Evolutionary conservation across 208 protist species (phyloP).

Genomic region (Wallacemonas collosoma): DNA sequence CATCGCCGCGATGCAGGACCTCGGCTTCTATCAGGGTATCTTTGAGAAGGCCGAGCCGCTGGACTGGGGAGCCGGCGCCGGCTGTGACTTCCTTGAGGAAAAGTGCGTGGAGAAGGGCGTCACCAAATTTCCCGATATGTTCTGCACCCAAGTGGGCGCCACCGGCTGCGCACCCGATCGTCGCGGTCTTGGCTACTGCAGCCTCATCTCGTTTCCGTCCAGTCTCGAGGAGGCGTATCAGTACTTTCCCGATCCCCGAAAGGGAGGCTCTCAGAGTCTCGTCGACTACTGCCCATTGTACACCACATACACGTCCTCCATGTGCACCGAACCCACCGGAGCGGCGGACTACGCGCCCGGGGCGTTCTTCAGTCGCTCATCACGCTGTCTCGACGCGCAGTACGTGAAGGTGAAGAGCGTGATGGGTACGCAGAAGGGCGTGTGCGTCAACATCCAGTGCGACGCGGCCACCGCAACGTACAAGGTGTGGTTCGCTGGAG

Average conservation of each 20-base stretch:
- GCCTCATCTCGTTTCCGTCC: not conserved
- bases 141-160: slow-evolving; percentile 20
- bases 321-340: slow-evolving; percentile 10
- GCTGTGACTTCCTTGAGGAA: slow-evolving; percentile 27
- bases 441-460: slow-evolving; percentile 17
- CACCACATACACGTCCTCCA: not conserved
- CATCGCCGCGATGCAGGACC: slow-evolving; percentile 35
- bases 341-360: not conserved
- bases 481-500: slow-evolving; percentile 13
- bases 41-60: slow-evolving; percentile 31
- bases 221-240: not conserved
- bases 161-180: slow-evolving; percentile 29
- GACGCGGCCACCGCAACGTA: slow-evolving; percentile 4
- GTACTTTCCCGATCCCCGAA: slow-evolving; percentile 13
- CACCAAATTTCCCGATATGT: slow-evolving; percentile 28
- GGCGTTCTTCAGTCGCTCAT: slow-evolving; percentile 2
- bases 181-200: slow-evolving; percentile 26
- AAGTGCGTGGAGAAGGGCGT: slow-evolving; percentile 28
- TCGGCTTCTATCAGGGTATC: slow-evolving; percentile 33
- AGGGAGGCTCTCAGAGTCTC: not conserved
- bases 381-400: slow-evolving; percentile 17
- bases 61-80: slow-evolving; percentile 31
- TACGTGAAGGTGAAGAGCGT: slow-evolving; percentile 13
- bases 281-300: slow-evolving; percentile 19
- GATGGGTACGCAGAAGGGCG: slow-evolving; percentile 1